Percentiles rank a stretch among this genome's conserved stretches.
phyloP scores from a whole-genome alignment of 352 stramenopile genomes.

The Globisporangium parvum region DNA sequence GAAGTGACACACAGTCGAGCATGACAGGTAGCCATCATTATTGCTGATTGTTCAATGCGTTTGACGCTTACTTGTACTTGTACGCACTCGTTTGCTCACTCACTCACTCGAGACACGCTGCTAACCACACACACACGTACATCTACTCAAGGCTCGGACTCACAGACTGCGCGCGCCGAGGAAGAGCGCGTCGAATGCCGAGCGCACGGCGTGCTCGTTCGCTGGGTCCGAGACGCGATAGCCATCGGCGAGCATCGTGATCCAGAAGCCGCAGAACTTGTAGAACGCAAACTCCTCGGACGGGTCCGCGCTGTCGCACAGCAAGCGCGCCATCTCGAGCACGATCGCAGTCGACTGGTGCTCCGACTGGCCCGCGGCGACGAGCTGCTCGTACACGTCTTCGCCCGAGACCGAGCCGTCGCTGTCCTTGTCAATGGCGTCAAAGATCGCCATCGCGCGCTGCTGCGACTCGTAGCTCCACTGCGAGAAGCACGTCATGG shows the following conservation, averaged over 20 bases:
- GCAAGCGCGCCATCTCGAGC: conserved; percentile 30
- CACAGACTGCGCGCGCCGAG: conserved; percentile 10
- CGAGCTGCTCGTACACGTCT: conserved; percentile 37
- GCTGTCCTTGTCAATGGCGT: conserved; percentile 35
- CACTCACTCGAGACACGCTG: no score
- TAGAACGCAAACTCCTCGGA: conserved; percentile 49
- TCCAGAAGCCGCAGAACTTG: conserved; percentile 45
- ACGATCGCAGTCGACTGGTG: conserved; percentile 27
- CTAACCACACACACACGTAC: no score
- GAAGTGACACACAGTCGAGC: no score
- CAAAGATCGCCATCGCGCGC: conserved; percentile 31
- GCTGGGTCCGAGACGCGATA: conserved; percentile 29
- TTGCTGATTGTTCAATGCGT: no score
- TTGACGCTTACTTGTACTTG: no score
- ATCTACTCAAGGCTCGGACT: no score
- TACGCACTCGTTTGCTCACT: no score
- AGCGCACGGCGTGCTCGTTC: conserved; percentile 34
- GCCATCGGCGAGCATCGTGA: conserved; percentile 42
- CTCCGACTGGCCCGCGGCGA: conserved; percentile 24
- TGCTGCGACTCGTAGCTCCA: conserved; percentile 29
- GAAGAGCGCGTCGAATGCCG: conserved; percentile 34
- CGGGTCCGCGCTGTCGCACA: conserved; percentile 37
- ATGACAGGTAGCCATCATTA: no score
- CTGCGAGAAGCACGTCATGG: conserved; percentile 36
- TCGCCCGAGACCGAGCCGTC: conserved; percentile 44